Base-by-base conservation (phyloP, 2,329 filamentous ascomycete species). In the Aspergillus phoenicis region DNA sequence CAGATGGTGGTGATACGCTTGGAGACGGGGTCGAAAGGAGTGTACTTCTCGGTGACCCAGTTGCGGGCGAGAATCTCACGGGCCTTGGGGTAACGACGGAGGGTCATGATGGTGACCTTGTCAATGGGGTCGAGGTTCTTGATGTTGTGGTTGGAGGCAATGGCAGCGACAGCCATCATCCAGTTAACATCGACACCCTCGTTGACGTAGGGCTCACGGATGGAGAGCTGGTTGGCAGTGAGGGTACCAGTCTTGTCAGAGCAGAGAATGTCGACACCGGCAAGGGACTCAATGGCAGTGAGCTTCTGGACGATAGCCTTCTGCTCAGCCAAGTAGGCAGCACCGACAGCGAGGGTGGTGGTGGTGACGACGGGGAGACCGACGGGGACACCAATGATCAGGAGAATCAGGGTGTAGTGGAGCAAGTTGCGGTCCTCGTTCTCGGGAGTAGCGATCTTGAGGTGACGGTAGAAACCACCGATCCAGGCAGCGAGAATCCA, bases 181-280 rank as follows among this genome's bases (percentile, higher is more conserved):
- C 89, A 91, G 82, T 91, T 89, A 76, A 91, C 86, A 77, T 91
- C 89, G 73, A 90, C 86, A 70, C 89, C 89, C 77, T 91, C 89
- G 63, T 88, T 86, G 61, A 91, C 88, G 78, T 88, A 91, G 20
- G 89, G 89, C 73, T 91, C 89, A 75, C 89, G 88, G 72, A 91
- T 89, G 71, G 85, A 89, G 57, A 91, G 84, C 81, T 91, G 89
- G 69, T 76, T 76, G 52, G 74, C 74, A 65, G 74, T 76, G 59
- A 91, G 83, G 36, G 89, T 92, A 82, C 89, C 89, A 49, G 89
- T 91, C 85, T 92, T 91, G 81, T 92, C 89, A 70, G 89, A 91
- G 83, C 89, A 92, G 66, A 91, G 87, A 70, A 91, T 87, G 72
- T 91, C 88, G 66, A 91, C 89, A 85, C 89, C 78, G 73, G 88